Evolutionary conservation across 495 filamentous ascomycete genomes (phyloP), one percentile per base, ranked within the genome.

Genomic region (Penicillium lagena): DNA sequence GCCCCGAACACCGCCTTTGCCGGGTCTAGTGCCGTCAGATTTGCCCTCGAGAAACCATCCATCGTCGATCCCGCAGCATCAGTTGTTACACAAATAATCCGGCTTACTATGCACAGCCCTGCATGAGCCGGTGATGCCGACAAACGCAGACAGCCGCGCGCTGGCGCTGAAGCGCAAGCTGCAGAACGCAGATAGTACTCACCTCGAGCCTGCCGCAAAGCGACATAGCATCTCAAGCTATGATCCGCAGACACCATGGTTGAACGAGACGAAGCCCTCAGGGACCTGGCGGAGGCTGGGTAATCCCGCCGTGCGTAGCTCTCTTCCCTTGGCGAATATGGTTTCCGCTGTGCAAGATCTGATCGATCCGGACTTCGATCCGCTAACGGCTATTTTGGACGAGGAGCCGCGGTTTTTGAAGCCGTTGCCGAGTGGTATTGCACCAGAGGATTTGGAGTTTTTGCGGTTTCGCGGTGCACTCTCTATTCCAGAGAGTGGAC

Each of bases 391-490:
- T 14, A 63, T 71, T 12, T 43, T 70, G 46, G 63, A 71, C 30
- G 64, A 66, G 1, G 64, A 73, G 49, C 66, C 69, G 22, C 62
- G 56, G 7, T 94, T 86, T 61, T 69, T 70, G 12, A 70, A 70
- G 39, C 61, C 67, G 1, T 39, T 70, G 1, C 64, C 67, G 0
- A 39, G 54, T 36, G 74, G 77, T 30, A 82, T 90, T 41, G 71
- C 76, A 0, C 66, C 75, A 4, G 85, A 89, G 43, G 87, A 93
- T 59, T 59, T 89, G 36, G 72, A 79, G 32, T 90, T 87, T 54
- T 71, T 93, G 42, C 71, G 73, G 15, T 78, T 77, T 50, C 88
- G 89, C 52, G 86, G 84, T 0, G 88, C 86, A 1, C 61, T 94
- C 30, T 71, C 76, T 1, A 69, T 91, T 15, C 88, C 88, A 0